Base-by-base conservation (phyloP, 345 rosid species). In the Populus deltoides region DNA sequence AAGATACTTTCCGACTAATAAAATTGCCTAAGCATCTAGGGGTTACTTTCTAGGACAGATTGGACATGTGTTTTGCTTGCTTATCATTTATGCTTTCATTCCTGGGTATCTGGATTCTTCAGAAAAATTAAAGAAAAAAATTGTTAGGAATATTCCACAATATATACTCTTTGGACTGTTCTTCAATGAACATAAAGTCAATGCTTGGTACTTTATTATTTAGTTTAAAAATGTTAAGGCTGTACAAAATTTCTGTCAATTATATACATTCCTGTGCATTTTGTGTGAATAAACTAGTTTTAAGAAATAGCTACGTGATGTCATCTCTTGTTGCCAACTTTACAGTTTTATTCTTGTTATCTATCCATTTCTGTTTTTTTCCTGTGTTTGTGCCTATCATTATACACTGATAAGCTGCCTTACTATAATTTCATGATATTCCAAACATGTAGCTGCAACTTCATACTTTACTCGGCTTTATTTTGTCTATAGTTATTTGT, bases 131-230 rank as follows among this genome's bases (percentile, higher is more conserved):
- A 45, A 41, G 45, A 41, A 67, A 66, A 29, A 17, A 33, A 35
- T 38, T 8, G 10, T 20, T 65, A 77, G 78, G 89, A 84, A 88
- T 90, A 88, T 90, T 81, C 91, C 76, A 5, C 71, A 73, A 36
- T 8, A 69, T 82, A 82, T 86, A 38, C 83, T 85, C 75, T 81
- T 59, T 72, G 78, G 82, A 80, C 70, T 78, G 59, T 75, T 62
- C 76, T 78, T 27, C 6, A 1, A 73, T 74, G 80, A 71, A 15
- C 20, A 25, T 53, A 74, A 80, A 84, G 89, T 81, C 87, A 81
- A 81, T 47, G 57, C 24, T 35, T 80, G 82, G 65, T 72, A 75
- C 76, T 71, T 69, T 67, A 43, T 77, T 82, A 55, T 74, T 72
- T 75, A 29, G 71, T 74, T 79, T 33, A 61, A 53, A 15, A 47